Evolutionary conservation across 2,329 filamentous ascomycete species (phyloP).

Genomic region (Beauveria sp.): DNA sequence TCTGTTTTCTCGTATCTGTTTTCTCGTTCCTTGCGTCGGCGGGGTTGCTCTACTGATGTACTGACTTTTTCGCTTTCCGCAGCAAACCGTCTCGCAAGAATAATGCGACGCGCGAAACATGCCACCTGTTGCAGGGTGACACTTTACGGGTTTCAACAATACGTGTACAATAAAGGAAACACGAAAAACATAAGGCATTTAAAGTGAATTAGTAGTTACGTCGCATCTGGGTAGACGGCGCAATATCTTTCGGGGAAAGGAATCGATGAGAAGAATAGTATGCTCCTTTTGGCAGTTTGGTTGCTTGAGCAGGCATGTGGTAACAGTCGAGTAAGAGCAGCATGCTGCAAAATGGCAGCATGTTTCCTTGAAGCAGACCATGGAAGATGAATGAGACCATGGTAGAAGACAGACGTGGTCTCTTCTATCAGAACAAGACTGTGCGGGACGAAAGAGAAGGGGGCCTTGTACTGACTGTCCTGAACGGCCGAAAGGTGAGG

Average conservation of each 20-base stretch:
- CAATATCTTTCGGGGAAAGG: neutral
- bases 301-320: neutral
- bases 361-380: too few species aligned
- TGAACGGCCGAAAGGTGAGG: too few species aligned
- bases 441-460: too few species aligned
- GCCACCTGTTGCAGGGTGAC: neutral
- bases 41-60: neutral
- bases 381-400: too few species aligned
- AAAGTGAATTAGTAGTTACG: constrained; percentile 12
- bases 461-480: too few species aligned
- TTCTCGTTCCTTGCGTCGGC: neutral
- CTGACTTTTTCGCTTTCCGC: neutral
- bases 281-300: neutral
- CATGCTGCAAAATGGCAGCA: too few species aligned
- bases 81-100: constrained; percentile 27
- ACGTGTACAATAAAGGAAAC: neutral
- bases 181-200: neutral
- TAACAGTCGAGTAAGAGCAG: neutral
- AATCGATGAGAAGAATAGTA: neutral
- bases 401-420: too few species aligned
- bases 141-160: neutral
- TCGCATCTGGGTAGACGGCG: constrained; percentile 22
- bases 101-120: neutral
- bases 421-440: too few species aligned
- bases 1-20: neutral